Evolutionary conservation across 2,329 filamentous ascomycete species (phyloP).

Genomic region (Periconia sp.): DNA sequence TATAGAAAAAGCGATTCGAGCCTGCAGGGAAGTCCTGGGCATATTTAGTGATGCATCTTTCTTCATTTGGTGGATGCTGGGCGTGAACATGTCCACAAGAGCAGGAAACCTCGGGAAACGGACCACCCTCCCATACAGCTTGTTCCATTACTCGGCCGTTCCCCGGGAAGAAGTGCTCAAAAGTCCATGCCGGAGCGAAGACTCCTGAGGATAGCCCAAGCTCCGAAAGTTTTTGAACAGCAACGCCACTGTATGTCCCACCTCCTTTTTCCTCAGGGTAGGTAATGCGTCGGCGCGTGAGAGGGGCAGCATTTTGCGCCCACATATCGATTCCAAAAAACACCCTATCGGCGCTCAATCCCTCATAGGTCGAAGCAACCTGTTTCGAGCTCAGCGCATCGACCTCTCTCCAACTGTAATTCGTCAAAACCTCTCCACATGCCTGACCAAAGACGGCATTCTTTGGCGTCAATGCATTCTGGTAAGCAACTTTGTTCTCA

Average conservation of each 20-base stretch:
- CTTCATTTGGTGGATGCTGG: conserved; percentile 26
- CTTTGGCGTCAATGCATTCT: conserved; percentile 45
- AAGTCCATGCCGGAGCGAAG: conserved; percentile 52
- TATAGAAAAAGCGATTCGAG: conserved; percentile 42
- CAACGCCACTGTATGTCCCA: conserved; percentile 46
- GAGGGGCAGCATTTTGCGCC: conserved; percentile 43
- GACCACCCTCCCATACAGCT: conserved; percentile 39
- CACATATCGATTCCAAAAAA: conserved; percentile 51
- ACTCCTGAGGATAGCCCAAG: conserved; percentile 43
- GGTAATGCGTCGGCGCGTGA: conserved; percentile 36
- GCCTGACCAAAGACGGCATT: conserved; percentile 44
- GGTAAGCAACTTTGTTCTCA: conserved; percentile 46
- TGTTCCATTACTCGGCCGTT: conserved; percentile 29
- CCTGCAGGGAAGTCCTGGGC: conserved; percentile 37
- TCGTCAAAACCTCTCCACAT: conserved; percentile 46
- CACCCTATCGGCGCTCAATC: conserved; percentile 29
- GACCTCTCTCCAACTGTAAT: conserved; percentile 47
- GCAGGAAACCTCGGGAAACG: conserved; percentile 33
- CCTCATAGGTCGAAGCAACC: conserved; percentile 21
- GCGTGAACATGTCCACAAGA: conserved; percentile 30
- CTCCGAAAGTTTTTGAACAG: conserved; percentile 40
- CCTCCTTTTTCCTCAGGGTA: conserved; percentile 44
- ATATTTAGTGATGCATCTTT: conserved; percentile 23
- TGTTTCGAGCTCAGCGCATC: conserved; percentile 25
- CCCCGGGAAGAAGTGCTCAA: conserved; percentile 48